These are phyloP conservation scores for Beauveria varroae DNA, from an alignment of 2,329 filamentous ascomycete species.

Conservation along the genomic window DNA sequence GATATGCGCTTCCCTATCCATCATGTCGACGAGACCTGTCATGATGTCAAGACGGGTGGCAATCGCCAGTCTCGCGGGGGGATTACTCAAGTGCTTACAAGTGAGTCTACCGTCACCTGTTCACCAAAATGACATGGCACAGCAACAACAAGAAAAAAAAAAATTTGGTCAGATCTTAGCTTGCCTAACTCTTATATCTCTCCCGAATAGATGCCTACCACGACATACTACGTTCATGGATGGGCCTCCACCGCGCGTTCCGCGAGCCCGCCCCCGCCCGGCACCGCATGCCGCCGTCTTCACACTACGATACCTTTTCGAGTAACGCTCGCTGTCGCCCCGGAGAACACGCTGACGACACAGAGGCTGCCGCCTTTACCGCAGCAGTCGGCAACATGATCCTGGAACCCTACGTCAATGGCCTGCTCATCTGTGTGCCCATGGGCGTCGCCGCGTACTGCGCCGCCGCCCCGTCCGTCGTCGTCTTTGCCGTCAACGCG, in stretches of 20 bases:
- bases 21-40: not conserved
- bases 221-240: constrained; percentile 5
- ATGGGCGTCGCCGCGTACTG: constrained; percentile 53
- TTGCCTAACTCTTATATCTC: not conserved
- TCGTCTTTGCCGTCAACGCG: constrained; percentile 52
- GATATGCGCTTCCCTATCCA: not conserved
- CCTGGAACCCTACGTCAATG: constrained; percentile 47
- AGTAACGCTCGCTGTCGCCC: not conserved
- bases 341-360: not conserved
- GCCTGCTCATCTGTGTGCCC: constrained; percentile 63
- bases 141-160: not conserved
- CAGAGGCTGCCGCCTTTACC: not conserved
- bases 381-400: constrained; percentile 17
- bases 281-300: not conserved
- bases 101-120: not conserved
- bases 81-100: constrained; percentile 4
- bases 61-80: not conserved
- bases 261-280: not conserved
- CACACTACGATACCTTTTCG: constrained; percentile 3
- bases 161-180: too few relatives aligned
- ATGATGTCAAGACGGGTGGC: not conserved
- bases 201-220: not conserved
- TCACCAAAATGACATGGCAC: too few relatives aligned
- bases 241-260: constrained; percentile 1
- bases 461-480: constrained; percentile 25